Evolutionary conservation across 1,284 basidiomycete species (phyloP), one percentile per base, ranked within the genome.

Genomic region (Rugosomyces carneus): DNA sequence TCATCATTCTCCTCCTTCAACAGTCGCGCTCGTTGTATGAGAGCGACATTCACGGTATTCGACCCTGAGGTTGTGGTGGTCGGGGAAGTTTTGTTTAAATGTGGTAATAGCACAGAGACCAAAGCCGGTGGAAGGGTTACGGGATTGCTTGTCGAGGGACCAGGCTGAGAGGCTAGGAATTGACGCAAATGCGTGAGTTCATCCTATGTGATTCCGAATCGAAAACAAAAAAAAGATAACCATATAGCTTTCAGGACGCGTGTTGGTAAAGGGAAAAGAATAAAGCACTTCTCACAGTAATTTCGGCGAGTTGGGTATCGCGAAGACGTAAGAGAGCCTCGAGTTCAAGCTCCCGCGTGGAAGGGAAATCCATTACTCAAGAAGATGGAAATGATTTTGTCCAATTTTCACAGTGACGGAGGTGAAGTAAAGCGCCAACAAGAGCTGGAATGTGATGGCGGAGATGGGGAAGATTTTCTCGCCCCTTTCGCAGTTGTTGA

Each of bases 1-100:
- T 90, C 87, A 52, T 90, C 85, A 49, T 90, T 90, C 64, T 90
- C 87, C 44, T 86, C 81, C 60, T 90, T 88, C 7, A 90, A 67
- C 6, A 82, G 63, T 46, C 77, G 79, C 21, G 78, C 73, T 40
- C 85, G 72, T 57, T 88, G 84, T 0, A 77, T 80, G 45, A 90
- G 71, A 2, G 87, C 87, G 13, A 79, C 69, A 21, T 75, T 75
- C 21, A 85, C 80, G 0, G 84, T 82, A 51, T 70, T 74, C 3
- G 81, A 80, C 16, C 67, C 61, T 40, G 73, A 59, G 15, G 15
- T 16, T 47, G 66, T 53, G 23, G 60, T 43, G 48, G 55, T 55
- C 39, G 55, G 47, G 29, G 63, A 54, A n/a, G 64, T 53, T 19
- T 66, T 65, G 48, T 71, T 72, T 47, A 89, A 65, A 57, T 81